Evolutionary conservation across 2,329 filamentous ascomycete genomes (phyloP).

Genomic region (Alternaria metachromatica): DNA sequence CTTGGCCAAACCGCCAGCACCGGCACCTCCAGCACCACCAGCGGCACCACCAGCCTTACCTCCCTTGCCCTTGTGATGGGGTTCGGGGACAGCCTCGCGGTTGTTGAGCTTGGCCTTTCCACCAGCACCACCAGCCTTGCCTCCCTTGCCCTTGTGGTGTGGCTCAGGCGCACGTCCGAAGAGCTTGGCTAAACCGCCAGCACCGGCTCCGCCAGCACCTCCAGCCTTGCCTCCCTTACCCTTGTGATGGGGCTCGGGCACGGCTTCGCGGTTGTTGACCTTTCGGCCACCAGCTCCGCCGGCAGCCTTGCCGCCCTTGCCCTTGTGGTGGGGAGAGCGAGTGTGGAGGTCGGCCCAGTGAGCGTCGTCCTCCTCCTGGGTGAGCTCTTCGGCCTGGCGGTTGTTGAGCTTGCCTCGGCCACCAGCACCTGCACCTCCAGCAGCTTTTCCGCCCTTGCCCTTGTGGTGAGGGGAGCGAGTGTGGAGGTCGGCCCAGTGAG

Average conservation of each 20-base stretch:
- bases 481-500: constrained; percentile 19
- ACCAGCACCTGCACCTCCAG: neutral
- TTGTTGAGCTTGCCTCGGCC: neutral
- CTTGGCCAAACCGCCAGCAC: neutral
- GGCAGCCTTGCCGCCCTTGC: constrained; percentile 5
- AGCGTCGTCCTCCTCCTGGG: neutral
- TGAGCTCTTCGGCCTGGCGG: neutral
- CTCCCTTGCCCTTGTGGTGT: constrained; percentile 13
- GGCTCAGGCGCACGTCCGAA: neutral
- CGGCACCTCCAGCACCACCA: neutral
- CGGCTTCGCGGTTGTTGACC: neutral
- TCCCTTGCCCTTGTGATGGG: constrained; percentile 21
- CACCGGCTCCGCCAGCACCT: neutral
- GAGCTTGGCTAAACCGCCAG: neutral
- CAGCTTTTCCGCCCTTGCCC: constrained; percentile 6
- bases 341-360: neutral
- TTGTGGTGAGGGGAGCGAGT: constrained; percentile 14
- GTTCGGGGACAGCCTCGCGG: neutral
- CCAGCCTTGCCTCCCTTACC: constrained; percentile 16
- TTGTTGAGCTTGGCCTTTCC: neutral
- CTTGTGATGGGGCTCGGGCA: constrained; percentile 14
- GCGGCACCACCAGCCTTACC: constrained; percentile 6
- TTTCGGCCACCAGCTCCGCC: neutral
- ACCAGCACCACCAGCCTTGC: neutral
- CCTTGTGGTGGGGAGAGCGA: constrained; percentile 9